These are phyloP conservation scores for Coffea canephora DNA, from an alignment of 257 asterid species.

Conservation along the genomic window DNA sequence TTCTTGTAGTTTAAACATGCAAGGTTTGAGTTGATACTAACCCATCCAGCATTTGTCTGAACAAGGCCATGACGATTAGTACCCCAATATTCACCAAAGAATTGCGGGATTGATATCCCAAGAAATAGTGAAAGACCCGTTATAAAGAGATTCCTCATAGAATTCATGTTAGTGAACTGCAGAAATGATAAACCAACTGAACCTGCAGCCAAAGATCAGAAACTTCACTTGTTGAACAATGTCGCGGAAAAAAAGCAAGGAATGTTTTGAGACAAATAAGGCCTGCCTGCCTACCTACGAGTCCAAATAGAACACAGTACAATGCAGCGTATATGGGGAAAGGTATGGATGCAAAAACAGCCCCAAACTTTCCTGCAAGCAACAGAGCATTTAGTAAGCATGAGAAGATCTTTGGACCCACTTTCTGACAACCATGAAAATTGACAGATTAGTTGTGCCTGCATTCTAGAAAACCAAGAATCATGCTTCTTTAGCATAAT, in stretches of 20 bases:
- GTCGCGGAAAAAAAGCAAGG: background rate
- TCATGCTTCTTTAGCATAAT: background rate
- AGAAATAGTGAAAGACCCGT: conserved; percentile 92
- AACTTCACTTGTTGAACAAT: background rate
- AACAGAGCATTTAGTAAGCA: background rate
- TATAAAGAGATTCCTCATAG: conserved; percentile 94
- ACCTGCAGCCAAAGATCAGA: conserved; percentile 47
- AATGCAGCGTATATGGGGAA: conserved; percentile 87
- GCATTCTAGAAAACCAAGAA: background rate
- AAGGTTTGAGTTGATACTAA: conserved; percentile 28
- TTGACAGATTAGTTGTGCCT: background rate
- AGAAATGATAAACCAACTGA: conserved; percentile 95
- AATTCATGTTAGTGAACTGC: conserved; percentile 96
- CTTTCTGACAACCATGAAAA: background rate
- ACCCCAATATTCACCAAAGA: conserved; percentile 68
- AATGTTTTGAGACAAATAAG: conserved; percentile 1
- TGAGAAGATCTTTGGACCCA: background rate
- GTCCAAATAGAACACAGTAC: conserved; percentile 91
- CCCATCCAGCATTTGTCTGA: conserved; percentile 94
- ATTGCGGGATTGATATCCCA: conserved; percentile 94
- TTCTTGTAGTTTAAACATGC: background rate
- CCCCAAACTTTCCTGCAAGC: conserved; percentile 92
- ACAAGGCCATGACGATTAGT: conserved; percentile 70
- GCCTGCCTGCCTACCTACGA: conserved; percentile 74
- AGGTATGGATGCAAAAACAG: conserved; percentile 97